These are phyloP conservation scores for Pichia deserticola DNA, from an alignment of 805 yeast genomes.

Conservation along the genomic window DNA sequence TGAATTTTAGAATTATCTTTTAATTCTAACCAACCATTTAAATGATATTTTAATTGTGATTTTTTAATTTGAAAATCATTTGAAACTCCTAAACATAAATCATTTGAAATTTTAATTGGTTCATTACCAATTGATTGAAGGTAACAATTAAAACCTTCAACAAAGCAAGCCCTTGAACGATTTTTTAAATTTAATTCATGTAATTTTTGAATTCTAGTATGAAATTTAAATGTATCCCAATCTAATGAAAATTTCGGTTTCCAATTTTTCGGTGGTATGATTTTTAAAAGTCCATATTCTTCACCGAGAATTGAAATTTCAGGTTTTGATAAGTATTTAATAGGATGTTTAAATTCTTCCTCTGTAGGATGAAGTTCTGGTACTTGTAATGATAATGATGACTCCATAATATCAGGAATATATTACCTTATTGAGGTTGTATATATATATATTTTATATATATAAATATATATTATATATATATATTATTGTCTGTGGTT, in stretches of 20 bases:
- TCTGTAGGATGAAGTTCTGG: conserved; percentile 40
- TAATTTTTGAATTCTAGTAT: conserved; percentile 60
- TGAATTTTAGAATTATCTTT: conserved; percentile 19
- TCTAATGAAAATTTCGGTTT: conserved; percentile 50
- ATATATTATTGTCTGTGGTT: too few species aligned
- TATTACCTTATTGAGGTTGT: too few species aligned
- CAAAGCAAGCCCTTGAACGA: conserved; percentile 56
- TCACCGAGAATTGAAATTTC: conserved; percentile 36
- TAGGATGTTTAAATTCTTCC: conserved; percentile 43
- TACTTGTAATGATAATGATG: conserved; percentile 19
- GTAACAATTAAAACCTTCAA: conserved; percentile 53
- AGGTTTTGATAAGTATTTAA: conserved; percentile 37
- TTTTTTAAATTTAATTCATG: conserved; percentile 57
- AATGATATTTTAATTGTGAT: background rate
- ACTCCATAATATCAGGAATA: background rate
- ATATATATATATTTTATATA: background rate
- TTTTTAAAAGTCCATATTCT: conserved; percentile 43
- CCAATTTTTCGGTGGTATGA: conserved; percentile 49
- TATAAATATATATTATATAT: too few species aligned
- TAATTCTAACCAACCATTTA: conserved; percentile 13
- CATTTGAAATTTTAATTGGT: conserved; percentile 3
- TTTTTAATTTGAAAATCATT: background rate
- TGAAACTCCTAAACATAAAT: conserved; percentile 12
- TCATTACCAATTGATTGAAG: conserved; percentile 35
- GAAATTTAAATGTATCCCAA: conserved; percentile 47